Evolutionary conservation across 495 filamentous ascomycete species (phyloP).

Genomic region (Aspergillus indologenus): DNA sequence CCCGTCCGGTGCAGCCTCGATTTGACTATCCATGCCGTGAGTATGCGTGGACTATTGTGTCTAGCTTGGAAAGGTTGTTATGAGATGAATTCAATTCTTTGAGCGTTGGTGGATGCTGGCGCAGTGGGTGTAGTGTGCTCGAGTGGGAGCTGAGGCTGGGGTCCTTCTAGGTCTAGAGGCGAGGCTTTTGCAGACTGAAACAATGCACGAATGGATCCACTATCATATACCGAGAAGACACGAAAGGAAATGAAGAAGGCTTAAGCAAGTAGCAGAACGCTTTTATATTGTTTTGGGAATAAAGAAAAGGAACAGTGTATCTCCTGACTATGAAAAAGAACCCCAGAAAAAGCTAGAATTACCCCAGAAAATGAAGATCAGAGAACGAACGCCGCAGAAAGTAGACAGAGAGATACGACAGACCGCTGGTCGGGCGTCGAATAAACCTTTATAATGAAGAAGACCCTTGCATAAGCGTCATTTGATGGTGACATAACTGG

Average conservation of each 20-base stretch:
- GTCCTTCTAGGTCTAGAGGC: too few species aligned
- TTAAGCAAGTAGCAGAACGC: background rate
- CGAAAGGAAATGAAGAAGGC: background rate
- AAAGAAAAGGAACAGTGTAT: background rate
- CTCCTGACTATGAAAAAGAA: background rate
- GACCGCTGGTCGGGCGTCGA: background rate
- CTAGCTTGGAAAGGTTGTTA: background rate
- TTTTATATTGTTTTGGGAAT: background rate
- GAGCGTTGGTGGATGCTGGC: background rate
- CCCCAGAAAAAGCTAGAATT: background rate
- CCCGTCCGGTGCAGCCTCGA: too few species aligned
- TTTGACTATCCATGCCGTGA: background rate
- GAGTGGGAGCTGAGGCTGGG: background rate
- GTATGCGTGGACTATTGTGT: background rate
- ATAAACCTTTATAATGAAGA: background rate
- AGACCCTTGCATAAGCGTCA: background rate
- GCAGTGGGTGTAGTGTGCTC: background rate
- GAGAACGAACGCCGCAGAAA: background rate
- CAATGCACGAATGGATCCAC: background rate
- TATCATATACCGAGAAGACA: background rate
- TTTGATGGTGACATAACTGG: background rate
- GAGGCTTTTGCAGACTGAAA: background rate
- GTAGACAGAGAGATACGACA: background rate
- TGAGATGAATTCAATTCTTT: background rate
- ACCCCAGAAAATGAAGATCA: background rate